A percentile compares a stretch with the other conserved stretches of the same genome.
Conservation (phyloP, 2,329 filamentous ascomycete species). For the Metarhizium rileyi region DNA sequence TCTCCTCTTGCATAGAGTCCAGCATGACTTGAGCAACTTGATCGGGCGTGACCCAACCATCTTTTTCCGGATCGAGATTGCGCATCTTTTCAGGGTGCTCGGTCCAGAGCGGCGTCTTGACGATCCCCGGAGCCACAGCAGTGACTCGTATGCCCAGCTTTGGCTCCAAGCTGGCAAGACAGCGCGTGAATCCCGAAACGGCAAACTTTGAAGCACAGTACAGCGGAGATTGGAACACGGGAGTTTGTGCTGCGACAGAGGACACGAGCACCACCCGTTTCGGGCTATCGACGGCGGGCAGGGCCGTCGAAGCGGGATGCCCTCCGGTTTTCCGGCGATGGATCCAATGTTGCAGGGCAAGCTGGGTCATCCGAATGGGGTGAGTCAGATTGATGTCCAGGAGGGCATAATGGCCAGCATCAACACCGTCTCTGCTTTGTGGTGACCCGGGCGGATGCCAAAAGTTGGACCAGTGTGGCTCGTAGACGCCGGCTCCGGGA, state of each 20-base stretch:
- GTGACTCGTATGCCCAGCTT: slow-evolving; percentile 27
- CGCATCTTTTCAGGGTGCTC: slow-evolving; percentile 34
- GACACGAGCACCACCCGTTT: slow-evolving; percentile 29
- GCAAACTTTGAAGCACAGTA: slow-evolving; percentile 31
- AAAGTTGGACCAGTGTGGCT: slow-evolving; percentile 32
- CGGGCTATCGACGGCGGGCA: slow-evolving; percentile 17
- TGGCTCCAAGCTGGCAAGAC: slow-evolving; percentile 26
- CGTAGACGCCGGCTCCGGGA: slow-evolving; percentile 37
- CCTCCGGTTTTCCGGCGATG: slow-evolving; percentile 11
- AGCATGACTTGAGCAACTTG: slow-evolving; percentile 36
- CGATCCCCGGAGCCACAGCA: slow-evolving; percentile 33
- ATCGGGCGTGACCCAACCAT: slow-evolving; percentile 31
- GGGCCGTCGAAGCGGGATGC: slow-evolving; percentile 3
- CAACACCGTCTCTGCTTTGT: slow-evolving; percentile 20
- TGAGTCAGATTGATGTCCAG: slow-evolving; percentile 33
- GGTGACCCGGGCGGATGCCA: slow-evolving; percentile 30
- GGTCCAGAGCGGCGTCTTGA: slow-evolving; percentile 35
- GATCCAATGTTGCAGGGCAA: slow-evolving; percentile 30
- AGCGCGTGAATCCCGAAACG: slow-evolving; percentile 30
- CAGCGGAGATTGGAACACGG: slow-evolving; percentile 24
- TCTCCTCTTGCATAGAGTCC: slow-evolving; percentile 22
- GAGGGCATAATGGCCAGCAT: slow-evolving; percentile 22
- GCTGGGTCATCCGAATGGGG: slow-evolving; percentile 29
- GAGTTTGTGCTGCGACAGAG: slow-evolving; percentile 26
- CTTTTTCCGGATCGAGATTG: slow-evolving; percentile 22